Base-by-base conservation (phyloP, 1,284 basidiomycete species). In the Anthracocystis walkeri region DNA sequence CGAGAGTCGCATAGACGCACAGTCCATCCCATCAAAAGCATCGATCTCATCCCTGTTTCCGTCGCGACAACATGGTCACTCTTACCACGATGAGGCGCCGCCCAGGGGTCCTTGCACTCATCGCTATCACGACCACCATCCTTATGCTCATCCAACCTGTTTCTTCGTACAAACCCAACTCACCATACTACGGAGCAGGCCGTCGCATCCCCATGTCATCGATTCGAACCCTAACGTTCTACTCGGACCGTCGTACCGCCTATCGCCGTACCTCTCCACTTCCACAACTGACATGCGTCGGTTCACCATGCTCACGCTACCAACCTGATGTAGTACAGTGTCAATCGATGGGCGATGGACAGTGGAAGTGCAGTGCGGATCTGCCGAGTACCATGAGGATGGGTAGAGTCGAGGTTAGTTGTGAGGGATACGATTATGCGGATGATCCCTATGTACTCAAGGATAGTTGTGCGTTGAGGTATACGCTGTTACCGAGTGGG, bases 261-360 rank as follows among this genome's bases (percentile, higher is more conserved):
- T 88, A 90, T 8, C 89, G 92, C 31, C 89, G 94, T 60, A 90
- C 89, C 1, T 83, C 86, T 4, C 88, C 93, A 5, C 87, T 95
- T 46, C 89, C 90, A 3, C 94, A 97, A 82, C 89, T 97, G 25
- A 88, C 87, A 35, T 97, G 95, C 84, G 81, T 90, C n/a, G 94
- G 94, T 27, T 89, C 89, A 70, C 88, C 91, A 40, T 97, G 95
- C 84, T 87, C 87, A 38, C 82, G 89, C 18, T 95, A 90, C 85
- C 89, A 90, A 66, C 94, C 94, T 1, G 91, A 94, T 65, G 92
- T 91, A n/a, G 91, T 97, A 29, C 90, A 93, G 72, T 97, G 94
- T 85, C 87, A 87, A 50, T 93, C 91, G 73, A 87, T 91, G 51
- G 93, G 94, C 41, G 92, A 92, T 63, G 71, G 35, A 6, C 77